Evolutionary conservation across 2,329 filamentous ascomycete species (phyloP).

Genomic region (Purpureocillium lavendulum): DNA sequence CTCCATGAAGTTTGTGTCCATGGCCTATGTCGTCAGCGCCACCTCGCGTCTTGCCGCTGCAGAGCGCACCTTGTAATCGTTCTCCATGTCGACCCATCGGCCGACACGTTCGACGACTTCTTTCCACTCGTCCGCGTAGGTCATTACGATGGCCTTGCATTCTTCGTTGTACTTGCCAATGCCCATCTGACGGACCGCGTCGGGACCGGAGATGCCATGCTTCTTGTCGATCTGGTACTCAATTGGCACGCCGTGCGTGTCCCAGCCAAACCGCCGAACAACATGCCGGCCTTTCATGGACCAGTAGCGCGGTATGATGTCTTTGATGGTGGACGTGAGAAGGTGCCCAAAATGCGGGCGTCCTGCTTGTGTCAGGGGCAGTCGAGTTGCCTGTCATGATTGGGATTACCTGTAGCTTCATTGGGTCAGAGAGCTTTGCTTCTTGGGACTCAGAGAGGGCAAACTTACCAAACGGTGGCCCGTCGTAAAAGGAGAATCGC

Average conservation of each 20-base stretch:
- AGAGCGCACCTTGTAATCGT: constrained; percentile 72
- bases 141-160: constrained; percentile 89
- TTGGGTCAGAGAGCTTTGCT: too few relatives aligned
- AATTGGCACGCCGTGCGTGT: constrained; percentile 86
- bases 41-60: constrained; percentile 49
- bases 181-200: constrained; percentile 78
- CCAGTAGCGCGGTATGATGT: constrained; percentile 95
- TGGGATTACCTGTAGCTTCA: too few relatives aligned
- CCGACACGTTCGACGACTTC: constrained; percentile 80
- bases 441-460: too few relatives aligned
- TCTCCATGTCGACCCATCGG: constrained; percentile 96
- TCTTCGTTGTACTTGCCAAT: constrained; percentile 86
- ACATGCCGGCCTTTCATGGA: constrained; percentile 95
- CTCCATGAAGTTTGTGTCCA: constrained; percentile 93
- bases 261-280: constrained; percentile 89
- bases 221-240: constrained; percentile 98
- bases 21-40: too few relatives aligned
- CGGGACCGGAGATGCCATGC: constrained; percentile 77
- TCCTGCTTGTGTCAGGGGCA: too few relatives aligned
- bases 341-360: constrained; percentile 63
- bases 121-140: constrained; percentile 80
- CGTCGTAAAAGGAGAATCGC: too few relatives aligned
- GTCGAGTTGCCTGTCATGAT: too few relatives aligned
- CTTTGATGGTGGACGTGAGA: constrained; percentile 89
- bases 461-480: too few relatives aligned